Evolutionary conservation across 345 rosid species (phyloP).

Genomic region (Rhizophora mangle): DNA sequence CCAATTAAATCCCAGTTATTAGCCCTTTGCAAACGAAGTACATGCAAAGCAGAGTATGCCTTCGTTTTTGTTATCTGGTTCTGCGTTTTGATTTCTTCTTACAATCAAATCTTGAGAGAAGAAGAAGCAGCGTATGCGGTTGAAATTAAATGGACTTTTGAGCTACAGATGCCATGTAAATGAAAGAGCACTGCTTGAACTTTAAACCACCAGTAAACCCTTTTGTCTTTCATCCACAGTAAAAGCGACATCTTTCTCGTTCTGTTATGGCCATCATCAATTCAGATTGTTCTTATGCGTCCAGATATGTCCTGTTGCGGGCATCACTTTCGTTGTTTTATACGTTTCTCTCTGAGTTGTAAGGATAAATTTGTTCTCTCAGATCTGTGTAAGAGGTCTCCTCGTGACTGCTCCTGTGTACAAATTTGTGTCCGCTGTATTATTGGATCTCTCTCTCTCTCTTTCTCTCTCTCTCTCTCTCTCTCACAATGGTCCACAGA

Average conservation of each 20-base stretch:
- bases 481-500: not conserved
- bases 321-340: constrained; percentile 46
- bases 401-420: constrained; percentile 41
- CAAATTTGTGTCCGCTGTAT: constrained; percentile 23
- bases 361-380: constrained; percentile 40
- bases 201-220: not conserved
- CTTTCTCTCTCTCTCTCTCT: constrained; percentile 14
- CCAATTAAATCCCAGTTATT: not conserved
- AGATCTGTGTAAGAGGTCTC: constrained; percentile 28
- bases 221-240: constrained; percentile 10
- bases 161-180: not conserved
- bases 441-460: constrained; percentile 22
- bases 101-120: not conserved
- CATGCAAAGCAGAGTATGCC: constrained; percentile 16
- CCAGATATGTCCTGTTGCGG: constrained; percentile 42
- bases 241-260: constrained; percentile 22
- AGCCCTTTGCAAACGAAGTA: not conserved
- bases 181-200: not conserved
- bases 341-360: constrained; percentile 37
- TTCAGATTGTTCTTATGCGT: constrained; percentile 27
- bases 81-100: not conserved
- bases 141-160: not conserved
- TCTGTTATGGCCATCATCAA: constrained; percentile 31
- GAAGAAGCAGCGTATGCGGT: not conserved
- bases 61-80: not conserved